Conservation (phyloP, 306 rosid genomes). For the Cucurbita ficifolia region DNA sequence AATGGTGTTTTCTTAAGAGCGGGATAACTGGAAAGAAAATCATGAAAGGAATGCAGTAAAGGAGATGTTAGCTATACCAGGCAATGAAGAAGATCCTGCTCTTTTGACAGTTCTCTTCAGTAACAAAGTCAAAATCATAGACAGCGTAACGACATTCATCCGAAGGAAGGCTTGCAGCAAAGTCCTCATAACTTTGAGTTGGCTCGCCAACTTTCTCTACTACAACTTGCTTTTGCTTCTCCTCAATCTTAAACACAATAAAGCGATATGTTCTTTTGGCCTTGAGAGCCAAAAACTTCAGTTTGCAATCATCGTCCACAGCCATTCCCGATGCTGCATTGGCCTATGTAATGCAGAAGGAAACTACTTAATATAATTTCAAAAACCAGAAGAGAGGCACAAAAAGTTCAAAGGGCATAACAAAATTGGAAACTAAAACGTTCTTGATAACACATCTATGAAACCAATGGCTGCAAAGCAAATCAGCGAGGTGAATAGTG, state of each 20-base stretch:
- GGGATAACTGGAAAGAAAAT: neutral
- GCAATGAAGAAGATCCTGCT: slow-evolving; percentile 75
- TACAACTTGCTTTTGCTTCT: slow-evolving; percentile 75
- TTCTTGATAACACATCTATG: neutral
- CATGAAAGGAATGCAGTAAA: neutral
- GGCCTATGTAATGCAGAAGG: slow-evolving; percentile 28
- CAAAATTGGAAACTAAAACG: neutral
- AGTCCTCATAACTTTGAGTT: slow-evolving; percentile 47
- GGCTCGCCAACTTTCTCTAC: slow-evolving; percentile 78
- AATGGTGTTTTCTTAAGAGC: neutral
- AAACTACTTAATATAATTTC: neutral
- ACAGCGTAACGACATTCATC: slow-evolving; percentile 82
- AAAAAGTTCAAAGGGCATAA: neutral
- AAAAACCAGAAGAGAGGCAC: neutral
- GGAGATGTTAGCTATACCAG: slow-evolving; percentile 26
- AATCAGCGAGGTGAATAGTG: neutral
- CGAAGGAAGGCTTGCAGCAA: slow-evolving; percentile 56
- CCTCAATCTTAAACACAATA: slow-evolving; percentile 67
- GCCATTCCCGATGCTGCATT: slow-evolving; percentile 78
- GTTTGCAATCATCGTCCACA: slow-evolving; percentile 68
- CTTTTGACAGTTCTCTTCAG: slow-evolving; percentile 60
- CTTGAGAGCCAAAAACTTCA: slow-evolving; percentile 64
- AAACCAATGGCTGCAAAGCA: neutral
- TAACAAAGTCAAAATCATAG: slow-evolving; percentile 71
- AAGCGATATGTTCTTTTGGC: slow-evolving; percentile 64